Percentiles rank a stretch among this genome's conserved stretches.
These are phyloP conservation scores for Priceomyces haplophilus DNA, from an alignment of 805 yeast species.

Conservation along the genomic window DNA sequence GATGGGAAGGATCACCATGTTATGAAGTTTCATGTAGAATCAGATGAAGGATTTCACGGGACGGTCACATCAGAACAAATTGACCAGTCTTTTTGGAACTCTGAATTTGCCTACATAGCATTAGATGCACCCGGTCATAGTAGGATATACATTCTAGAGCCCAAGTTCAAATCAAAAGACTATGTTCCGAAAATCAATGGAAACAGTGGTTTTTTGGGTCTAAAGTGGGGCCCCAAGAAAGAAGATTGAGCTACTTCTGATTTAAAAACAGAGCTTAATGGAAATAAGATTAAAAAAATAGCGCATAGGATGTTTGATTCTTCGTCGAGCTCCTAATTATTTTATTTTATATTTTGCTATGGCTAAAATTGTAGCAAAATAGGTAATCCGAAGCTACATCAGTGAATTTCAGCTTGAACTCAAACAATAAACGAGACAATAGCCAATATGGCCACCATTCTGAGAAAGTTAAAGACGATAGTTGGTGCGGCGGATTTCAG, in stretches of 20 bases:
- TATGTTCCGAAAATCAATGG: conserved; percentile 37
- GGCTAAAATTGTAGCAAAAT: too few species aligned
- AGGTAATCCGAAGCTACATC: too few species aligned
- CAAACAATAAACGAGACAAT: not conserved
- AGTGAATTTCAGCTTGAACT: too few species aligned
- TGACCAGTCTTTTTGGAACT: conserved; percentile 60
- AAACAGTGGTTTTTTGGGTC: conserved; percentile 67
- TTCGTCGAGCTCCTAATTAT: too few species aligned
- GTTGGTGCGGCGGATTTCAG: not conserved
- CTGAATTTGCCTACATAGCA: conserved; percentile 69
- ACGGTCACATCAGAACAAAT: conserved; percentile 78
- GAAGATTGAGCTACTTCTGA: conserved; percentile 24
- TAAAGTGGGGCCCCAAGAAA: conserved; percentile 81
- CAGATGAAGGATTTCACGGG: conserved; percentile 58
- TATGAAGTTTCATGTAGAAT: conserved; percentile 85
- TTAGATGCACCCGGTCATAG: conserved; percentile 71
- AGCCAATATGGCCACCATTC: not conserved
- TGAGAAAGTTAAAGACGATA: not conserved
- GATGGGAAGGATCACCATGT: conserved; percentile 77
- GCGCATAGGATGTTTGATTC: too few species aligned
- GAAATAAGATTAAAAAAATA: too few species aligned
- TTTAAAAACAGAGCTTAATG: too few species aligned
- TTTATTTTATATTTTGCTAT: too few species aligned
- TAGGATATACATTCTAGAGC: conserved; percentile 68
- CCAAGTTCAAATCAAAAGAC: conserved; percentile 46